Conservation (phyloP, 1,284 basidiomycete genomes). For the Ganoderma multipileum region DNA sequence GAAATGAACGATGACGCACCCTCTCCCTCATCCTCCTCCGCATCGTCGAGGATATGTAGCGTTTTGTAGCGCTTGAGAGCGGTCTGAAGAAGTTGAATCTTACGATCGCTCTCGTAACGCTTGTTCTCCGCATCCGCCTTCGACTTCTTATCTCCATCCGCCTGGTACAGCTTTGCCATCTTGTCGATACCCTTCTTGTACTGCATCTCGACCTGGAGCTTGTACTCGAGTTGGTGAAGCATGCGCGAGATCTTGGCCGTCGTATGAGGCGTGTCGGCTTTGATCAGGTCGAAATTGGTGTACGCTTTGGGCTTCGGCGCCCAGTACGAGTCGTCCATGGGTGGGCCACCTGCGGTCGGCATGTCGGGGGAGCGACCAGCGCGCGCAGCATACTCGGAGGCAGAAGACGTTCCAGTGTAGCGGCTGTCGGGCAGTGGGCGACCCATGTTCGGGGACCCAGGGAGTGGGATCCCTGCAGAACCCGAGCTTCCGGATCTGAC, state of each 20-base stretch:
- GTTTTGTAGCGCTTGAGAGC: slow-evolving; percentile 98
- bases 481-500: slow-evolving; percentile 52
- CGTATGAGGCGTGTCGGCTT: slow-evolving; percentile 96
- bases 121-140: slow-evolving; percentile 93
- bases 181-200: slow-evolving; percentile 99
- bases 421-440: slow-evolving; percentile 49
- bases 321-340: slow-evolving; percentile 47
- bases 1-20: slow-evolving; percentile 45
- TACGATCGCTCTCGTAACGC: slow-evolving; percentile 93
- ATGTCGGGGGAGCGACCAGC: slow-evolving; percentile 50
- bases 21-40: slow-evolving; percentile 73
- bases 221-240: slow-evolving; percentile 99
- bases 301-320: slow-evolving; percentile 65
- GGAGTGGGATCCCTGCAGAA: slow-evolving; percentile 42
- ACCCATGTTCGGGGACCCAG: slow-evolving; percentile 35
- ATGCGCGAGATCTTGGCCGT: slow-evolving; percentile 97
- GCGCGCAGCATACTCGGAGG: slow-evolving; percentile 52
- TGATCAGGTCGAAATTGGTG: slow-evolving; percentile 91
- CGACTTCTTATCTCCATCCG: slow-evolving; percentile 95
- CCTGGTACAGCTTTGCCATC: slow-evolving; percentile 95
- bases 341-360: slow-evolving; percentile 41
- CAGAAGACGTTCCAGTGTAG: slow-evolving; percentile 33
- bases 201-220: slow-evolving; percentile 97
- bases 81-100: slow-evolving; percentile 92
- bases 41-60: slow-evolving; percentile 92